phyloP scores from a whole-genome alignment of 176 grass and related monocot species.

The Pharus latifolius region DNA sequence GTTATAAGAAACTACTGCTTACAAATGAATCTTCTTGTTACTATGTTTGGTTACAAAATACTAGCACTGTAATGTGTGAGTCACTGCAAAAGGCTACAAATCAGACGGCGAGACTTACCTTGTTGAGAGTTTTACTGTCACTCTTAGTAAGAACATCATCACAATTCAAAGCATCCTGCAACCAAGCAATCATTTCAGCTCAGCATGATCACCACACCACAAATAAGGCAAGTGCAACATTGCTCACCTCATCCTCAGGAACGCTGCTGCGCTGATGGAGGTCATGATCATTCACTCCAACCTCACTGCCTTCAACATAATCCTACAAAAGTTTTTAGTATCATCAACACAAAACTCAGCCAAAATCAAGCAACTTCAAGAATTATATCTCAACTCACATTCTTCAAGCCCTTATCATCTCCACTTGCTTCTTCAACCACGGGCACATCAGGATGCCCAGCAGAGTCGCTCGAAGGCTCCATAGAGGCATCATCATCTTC shows the following conservation, averaged over 20 bases:
- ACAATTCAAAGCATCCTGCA: slow-evolving; percentile 15
- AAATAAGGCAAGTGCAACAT: background rate
- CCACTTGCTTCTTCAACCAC: background rate
- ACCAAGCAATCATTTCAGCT: background rate
- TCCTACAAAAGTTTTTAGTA: slow-evolving; percentile 20
- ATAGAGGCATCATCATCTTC: slow-evolving; percentile 16
- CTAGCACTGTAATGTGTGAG: too few species aligned
- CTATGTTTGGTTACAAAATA: background rate
- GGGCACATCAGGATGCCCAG: background rate
- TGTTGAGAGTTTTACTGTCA: background rate
- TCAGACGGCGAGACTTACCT: background rate
- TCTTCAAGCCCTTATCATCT: slow-evolving; percentile 9
- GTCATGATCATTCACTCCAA: background rate
- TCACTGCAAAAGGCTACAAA: background rate
- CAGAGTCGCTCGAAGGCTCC: slow-evolving; percentile 6
- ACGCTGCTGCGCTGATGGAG: background rate
- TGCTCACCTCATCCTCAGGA: slow-evolving; percentile 22
- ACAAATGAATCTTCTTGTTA: background rate
- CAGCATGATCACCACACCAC: background rate
- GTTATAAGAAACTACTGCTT: background rate
- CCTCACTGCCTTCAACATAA: slow-evolving; percentile 7
- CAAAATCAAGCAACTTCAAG: background rate
- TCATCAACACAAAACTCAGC: background rate
- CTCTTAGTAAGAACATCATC: background rate
- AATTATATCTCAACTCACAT: slow-evolving; percentile 13